Evolutionary conservation across 352 stramenopile genomes (phyloP), one percentile per base, ranked within the genome.

Genomic region (Pythium pectinolyticum): DNA sequence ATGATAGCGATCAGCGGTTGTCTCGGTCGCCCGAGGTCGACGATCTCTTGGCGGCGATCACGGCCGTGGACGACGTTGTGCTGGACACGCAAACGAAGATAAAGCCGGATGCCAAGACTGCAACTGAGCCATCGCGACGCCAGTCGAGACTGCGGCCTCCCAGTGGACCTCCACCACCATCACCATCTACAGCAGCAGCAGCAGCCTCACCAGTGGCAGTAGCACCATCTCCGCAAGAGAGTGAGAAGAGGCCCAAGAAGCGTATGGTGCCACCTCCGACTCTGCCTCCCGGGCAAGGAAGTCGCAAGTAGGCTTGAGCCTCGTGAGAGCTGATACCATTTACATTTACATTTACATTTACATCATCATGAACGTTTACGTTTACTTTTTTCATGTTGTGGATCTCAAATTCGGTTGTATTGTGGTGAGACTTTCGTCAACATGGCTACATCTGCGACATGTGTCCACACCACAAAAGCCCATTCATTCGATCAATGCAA

Each of bases 1-100:
- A n/a, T 48, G 41, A 22, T n/a, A 48, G 41, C 20, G 41, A 22
- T 20, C 20, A 28, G 3, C 55, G 55, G 15, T 15, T 45, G 11
- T 52, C 43, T 6, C 48, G 63, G 32, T 70, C 56, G 28, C 55
- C 51, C 4, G 50, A 57, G 3, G 56, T 66, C 25, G 63, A 70
- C 11, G 60, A 57, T 11, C 28, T 70, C n/a, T 27, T 66, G 17
- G 63, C 63, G 9, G 51, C 57, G 7, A 24, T 70, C n/a, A 56
- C 41, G 3, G 28, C 27, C 14, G 43, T 27, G 1, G 63, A 70
- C 40, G 63, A 70, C 22, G 50, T 70, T 0, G 31, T 35, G 10
- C 4, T 63, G 1, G 46, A 57, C 1, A 4, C 25, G 47, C 47
- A 27, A 35, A 22, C 24, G 34, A 57, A 45, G 46, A 34, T 7